Evolutionary conservation across 164 flowering plant species (phyloP), one percentile per base, ranked within the genome.

Genomic region (Berberis thunbergii): DNA sequence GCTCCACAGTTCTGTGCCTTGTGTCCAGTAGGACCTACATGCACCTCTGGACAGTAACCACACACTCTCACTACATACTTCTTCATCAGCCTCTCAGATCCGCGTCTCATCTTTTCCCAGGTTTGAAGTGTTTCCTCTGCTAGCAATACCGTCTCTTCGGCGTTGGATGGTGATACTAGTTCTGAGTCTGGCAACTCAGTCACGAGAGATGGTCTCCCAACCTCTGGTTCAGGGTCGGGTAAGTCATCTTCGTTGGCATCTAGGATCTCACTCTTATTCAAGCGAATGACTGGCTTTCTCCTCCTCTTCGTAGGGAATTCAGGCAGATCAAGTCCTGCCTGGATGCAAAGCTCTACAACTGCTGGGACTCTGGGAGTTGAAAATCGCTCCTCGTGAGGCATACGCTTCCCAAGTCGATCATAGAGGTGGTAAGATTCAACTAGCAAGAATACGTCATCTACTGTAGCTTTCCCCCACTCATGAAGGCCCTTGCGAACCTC

Each of bases 1-100:
- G 97, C 96, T 7, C 99, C 99, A 63, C 99, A 94, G 73, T 88
- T 87, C 68, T 89, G 97, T 5, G 96, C 99, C 69, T 85, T 88
- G 81, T 94, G 99, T 41, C 99, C 99, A n/a, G 67, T 74, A 3
- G 85, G 73, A 4, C 97, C 97, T 7, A 94, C 84, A 54, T 94
- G 99, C 39, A 94, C 77, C 71, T 94, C 99, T 0, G 97, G 97
- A 70, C 99, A 94, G 64, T 94, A 94, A 43, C 99, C 99, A 60
- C 99, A 94, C 38, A 84, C 96, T 67, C 99, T 80, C 61, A 94
- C 96, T 0, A 64, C 69, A 64, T 91, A 94, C 78, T 83, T 77
- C 73, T 73, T 85, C 96, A 91, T 94, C 52, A 94, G 74, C 80
- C 59, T 91, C 54, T 72, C 69, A 10, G 97, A 85, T 63, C 99